Percentiles rank a stretch among this genome's conserved stretches.
Evolutionary conservation across 495 filamentous ascomycete genomes (phyloP).

Genomic region (Penicillium parvum): DNA sequence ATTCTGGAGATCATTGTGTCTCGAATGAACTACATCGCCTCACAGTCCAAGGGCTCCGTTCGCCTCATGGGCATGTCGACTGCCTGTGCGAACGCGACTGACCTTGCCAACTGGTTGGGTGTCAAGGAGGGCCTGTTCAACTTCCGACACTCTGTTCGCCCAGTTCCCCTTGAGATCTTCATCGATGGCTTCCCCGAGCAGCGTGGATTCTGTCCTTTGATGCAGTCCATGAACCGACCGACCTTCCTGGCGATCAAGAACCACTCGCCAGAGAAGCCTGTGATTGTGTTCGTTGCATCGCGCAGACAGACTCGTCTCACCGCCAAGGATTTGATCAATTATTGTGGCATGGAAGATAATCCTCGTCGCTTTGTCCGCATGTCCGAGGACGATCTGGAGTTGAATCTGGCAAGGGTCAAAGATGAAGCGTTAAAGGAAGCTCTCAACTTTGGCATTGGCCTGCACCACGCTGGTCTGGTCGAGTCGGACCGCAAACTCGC

Average conservation of each 20-base stretch:
- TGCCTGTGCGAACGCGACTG: conserved; percentile 91
- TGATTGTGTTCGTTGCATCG: conserved; percentile 97
- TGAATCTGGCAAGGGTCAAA: conserved; percentile 79
- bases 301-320: conserved; percentile 92
- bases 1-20: conserved; percentile 99
- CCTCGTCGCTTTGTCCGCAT: conserved; percentile 87
- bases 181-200: conserved; percentile 97
- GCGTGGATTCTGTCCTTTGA: conserved; percentile 92
- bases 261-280: conserved; percentile 92
- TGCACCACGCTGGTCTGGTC: conserved; percentile 95
- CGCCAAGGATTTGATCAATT: conserved; percentile 92
- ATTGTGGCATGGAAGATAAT: conserved; percentile 98
- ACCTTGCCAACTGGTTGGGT: conserved; percentile 94
- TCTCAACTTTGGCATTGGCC: conserved; percentile 90
- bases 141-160: conserved; percentile 95
- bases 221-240: conserved; percentile 98
- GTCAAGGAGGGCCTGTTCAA: conserved; percentile 98
- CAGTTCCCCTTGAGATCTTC: conserved; percentile 90
- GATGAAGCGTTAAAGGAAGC: conserved; percentile 89
- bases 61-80: conserved; percentile 97
- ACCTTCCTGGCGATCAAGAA: conserved; percentile 95
- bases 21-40: conserved; percentile 98
- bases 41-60: conserved; percentile 79
- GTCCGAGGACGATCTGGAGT: conserved; percentile 88
- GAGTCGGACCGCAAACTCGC: conserved; percentile 88